Percentiles rank a stretch among this genome's conserved stretches.
These are phyloP conservation scores for Colletotrichum sidae DNA, from an alignment of 2,329 filamentous ascomycete species.

Conservation along the genomic window DNA sequence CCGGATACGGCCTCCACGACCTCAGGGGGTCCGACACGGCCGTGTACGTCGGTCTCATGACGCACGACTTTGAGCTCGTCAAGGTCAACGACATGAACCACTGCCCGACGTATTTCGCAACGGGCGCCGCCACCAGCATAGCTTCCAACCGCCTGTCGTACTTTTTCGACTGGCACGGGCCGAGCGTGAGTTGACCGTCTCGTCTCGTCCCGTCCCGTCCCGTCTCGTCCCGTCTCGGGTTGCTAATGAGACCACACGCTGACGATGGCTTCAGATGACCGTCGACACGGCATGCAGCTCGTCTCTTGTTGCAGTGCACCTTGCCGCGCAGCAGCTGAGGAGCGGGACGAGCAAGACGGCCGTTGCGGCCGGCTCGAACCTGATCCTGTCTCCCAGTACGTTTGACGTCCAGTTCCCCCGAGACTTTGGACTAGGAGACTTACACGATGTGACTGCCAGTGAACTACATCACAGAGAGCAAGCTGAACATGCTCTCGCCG, in stretches of 20 bases:
- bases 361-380: constrained; percentile 46
- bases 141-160: constrained; percentile 55
- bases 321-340: constrained; percentile 50
- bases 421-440: too few relatives aligned
- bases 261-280: too few relatives aligned
- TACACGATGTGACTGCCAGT: neutral
- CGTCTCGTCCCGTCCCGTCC: too few relatives aligned
- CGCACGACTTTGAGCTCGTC: constrained; percentile 44
- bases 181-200: constrained; percentile 46
- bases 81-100: constrained; percentile 42
- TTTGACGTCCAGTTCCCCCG: too few relatives aligned
- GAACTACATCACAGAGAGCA: constrained; percentile 35
- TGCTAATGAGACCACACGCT: too few relatives aligned
- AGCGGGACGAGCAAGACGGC: constrained; percentile 44
- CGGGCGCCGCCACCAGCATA: constrained; percentile 40
- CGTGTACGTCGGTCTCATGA: constrained; percentile 39
- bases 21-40: constrained; percentile 18
- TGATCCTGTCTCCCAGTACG: constrained; percentile 23
- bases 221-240: too few relatives aligned
- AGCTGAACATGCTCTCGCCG: constrained; percentile 26
- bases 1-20: constrained; percentile 29
- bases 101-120: constrained; percentile 42
- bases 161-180: constrained; percentile 52
- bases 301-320: constrained; percentile 55
- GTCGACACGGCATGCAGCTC: constrained; percentile 61